These are phyloP conservation scores for Endoconidiophora polonica DNA, from an alignment of 2,329 filamentous ascomycete genomes.

Conservation along the genomic window DNA sequence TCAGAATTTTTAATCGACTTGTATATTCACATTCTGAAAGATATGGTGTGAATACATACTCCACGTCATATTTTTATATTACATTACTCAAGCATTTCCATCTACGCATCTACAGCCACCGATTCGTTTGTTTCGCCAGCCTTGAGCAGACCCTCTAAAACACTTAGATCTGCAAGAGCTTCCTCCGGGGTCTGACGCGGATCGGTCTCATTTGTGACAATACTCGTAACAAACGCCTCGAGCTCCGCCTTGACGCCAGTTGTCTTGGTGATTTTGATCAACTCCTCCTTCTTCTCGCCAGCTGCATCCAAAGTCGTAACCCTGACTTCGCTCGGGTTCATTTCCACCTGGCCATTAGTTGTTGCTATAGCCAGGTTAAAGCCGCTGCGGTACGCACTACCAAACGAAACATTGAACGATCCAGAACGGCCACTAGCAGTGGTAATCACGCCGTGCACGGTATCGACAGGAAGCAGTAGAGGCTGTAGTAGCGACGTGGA, in stretches of 20 bases:
- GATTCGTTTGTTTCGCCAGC: constrained; percentile 9
- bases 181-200: constrained; percentile 37
- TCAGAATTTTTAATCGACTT: too few species aligned
- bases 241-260: constrained; percentile 43
- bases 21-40: too few species aligned
- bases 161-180: constrained; percentile 43
- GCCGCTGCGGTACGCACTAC: constrained; percentile 32
- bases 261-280: constrained; percentile 19
- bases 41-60: too few species aligned
- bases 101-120: constrained; percentile 1
- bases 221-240: constrained; percentile 39
- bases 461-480: constrained; percentile 49
- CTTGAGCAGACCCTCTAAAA: constrained; percentile 26
- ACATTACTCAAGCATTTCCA: not conserved
- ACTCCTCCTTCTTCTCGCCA: constrained; percentile 18
- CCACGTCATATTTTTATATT: not conserved
- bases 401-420: constrained; percentile 39
- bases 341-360: constrained; percentile 37
- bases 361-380: constrained; percentile 40
- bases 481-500: constrained; percentile 36
- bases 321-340: constrained; percentile 28
- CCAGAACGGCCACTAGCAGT: constrained; percentile 38
- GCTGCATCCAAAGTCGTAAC: constrained; percentile 21
- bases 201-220: constrained; percentile 31
- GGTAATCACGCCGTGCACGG: constrained; percentile 41